A percentile compares a stretch with the other conserved stretches of the same genome.
These are phyloP conservation scores for Stachybotrys elegans DNA, from an alignment of 2,329 filamentous ascomycete species.

Conservation along the genomic window DNA sequence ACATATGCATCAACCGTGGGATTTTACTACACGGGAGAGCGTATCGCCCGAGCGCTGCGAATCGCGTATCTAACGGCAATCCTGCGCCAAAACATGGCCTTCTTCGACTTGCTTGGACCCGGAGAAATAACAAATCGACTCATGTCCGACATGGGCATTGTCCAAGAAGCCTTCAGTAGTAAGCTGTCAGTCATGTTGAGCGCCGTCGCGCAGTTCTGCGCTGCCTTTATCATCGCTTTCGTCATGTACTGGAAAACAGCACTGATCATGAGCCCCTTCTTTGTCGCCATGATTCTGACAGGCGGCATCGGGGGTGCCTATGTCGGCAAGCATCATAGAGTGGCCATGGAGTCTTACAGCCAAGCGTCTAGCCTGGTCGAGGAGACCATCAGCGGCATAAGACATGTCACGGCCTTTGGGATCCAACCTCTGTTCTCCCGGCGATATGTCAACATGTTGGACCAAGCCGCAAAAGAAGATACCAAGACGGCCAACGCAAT, in stretches of 20 bases:
- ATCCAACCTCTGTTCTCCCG: slow-evolving; percentile 25
- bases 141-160: slow-evolving; percentile 34
- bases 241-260: slow-evolving; percentile 34
- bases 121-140: slow-evolving; percentile 29
- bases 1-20: slow-evolving; percentile 27
- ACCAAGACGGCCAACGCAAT: neutral
- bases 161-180: slow-evolving; percentile 30
- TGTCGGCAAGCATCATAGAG: slow-evolving; percentile 20
- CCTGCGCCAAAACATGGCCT: slow-evolving; percentile 41
- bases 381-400: slow-evolving; percentile 23
- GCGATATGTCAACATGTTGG: slow-evolving; percentile 21
- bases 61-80: slow-evolving; percentile 41
- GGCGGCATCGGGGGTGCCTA: slow-evolving; percentile 15
- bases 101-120: slow-evolving; percentile 33
- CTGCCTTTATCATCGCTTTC: slow-evolving; percentile 31
- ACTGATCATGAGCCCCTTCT: slow-evolving; percentile 23
- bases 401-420: slow-evolving; percentile 34
- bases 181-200: slow-evolving; percentile 31
- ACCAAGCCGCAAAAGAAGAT: slow-evolving; percentile 1
- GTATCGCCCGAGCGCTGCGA: slow-evolving; percentile 40
- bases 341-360: slow-evolving; percentile 21
- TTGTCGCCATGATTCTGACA: slow-evolving; percentile 12
- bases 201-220: slow-evolving; percentile 26
- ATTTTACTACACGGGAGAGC: slow-evolving; percentile 42
- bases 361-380: slow-evolving; percentile 25